phyloP scores from a whole-genome alignment of 257 asterid species.

The Osmanthus fragrans region DNA sequence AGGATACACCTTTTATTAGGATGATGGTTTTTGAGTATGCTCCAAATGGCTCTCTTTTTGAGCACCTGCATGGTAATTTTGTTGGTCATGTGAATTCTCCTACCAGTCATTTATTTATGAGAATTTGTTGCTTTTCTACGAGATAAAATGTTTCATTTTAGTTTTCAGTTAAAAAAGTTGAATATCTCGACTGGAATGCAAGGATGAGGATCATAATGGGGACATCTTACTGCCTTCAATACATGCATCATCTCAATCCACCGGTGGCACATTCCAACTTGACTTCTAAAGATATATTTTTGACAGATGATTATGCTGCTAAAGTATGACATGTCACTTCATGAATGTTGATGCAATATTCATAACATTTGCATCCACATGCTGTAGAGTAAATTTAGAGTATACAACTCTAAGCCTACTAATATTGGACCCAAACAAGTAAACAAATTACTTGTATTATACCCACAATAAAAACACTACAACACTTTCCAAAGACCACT shows the following conservation, averaged over 20 bases:
- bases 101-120: neutral
- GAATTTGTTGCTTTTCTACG: neutral
- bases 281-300: conserved; percentile 51
- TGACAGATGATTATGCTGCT: conserved; percentile 96
- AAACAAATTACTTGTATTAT: no score
- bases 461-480: no score
- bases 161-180: conserved; percentile 64
- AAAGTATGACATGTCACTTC: conserved; percentile 51
- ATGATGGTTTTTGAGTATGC: conserved; percentile 99
- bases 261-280: conserved; percentile 62
- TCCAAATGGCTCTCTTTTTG: conserved; percentile 78
- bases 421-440: no score
- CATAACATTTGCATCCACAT: neutral
- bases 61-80: conserved; percentile 83
- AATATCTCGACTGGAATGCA: conserved; percentile 51
- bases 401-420: no score
- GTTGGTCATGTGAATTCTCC: neutral
- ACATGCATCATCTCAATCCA: conserved; percentile 83
- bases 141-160: neutral
- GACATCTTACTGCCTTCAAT: conserved; percentile 69
- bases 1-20: conserved; percentile 76
- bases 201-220: conserved; percentile 76
- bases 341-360: neutral
- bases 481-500: no score
- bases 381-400: no score